Conservation (phyloP, 176 grass and related monocot genomes). For the Hsuehochloa calcarea region DNA sequence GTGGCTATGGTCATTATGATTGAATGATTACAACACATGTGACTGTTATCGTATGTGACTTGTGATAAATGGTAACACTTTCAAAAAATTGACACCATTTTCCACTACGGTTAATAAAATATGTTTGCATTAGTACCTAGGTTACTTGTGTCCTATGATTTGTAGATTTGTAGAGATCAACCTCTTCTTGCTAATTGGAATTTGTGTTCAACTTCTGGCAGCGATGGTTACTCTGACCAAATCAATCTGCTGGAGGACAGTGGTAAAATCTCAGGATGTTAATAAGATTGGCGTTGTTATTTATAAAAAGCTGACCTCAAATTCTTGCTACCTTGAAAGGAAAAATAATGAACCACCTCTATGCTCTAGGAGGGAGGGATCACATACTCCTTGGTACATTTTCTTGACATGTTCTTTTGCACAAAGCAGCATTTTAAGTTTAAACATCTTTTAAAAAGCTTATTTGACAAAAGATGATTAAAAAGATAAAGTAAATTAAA, state of each 20-base stretch:
- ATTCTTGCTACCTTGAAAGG: constrained; percentile 70
- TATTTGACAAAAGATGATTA: no score
- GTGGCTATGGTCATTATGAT: constrained; percentile 4
- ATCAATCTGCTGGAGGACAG: constrained; percentile 82
- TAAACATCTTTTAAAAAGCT: no score
- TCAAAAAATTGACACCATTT: neutral
- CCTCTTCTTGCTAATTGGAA: constrained; percentile 33
- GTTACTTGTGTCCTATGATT: neutral
- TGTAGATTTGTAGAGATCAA: constrained; percentile 7
- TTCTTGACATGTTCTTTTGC: constrained; percentile 18
- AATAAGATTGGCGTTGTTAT: constrained; percentile 84
- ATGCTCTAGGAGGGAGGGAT: constrained; percentile 44
- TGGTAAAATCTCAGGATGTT: constrained; percentile 56
- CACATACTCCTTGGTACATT: constrained; percentile 59
- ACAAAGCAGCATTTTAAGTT: no score
- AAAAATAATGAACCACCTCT: constrained; percentile 49
- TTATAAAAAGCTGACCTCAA: constrained; percentile 81
- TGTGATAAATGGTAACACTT: neutral
- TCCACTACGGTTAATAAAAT: constrained; percentile 2
- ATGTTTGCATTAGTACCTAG: neutral
- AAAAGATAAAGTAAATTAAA: no score
- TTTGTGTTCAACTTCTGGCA: constrained; percentile 32
- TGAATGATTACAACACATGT: neutral
- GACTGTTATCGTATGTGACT: neutral
- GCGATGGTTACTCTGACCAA: constrained; percentile 82